Evolutionary conservation across 768 basidiomycete genomes (phyloP), one percentile per base, ranked within the genome.

Genomic region (Auricularia cornea): DNA sequence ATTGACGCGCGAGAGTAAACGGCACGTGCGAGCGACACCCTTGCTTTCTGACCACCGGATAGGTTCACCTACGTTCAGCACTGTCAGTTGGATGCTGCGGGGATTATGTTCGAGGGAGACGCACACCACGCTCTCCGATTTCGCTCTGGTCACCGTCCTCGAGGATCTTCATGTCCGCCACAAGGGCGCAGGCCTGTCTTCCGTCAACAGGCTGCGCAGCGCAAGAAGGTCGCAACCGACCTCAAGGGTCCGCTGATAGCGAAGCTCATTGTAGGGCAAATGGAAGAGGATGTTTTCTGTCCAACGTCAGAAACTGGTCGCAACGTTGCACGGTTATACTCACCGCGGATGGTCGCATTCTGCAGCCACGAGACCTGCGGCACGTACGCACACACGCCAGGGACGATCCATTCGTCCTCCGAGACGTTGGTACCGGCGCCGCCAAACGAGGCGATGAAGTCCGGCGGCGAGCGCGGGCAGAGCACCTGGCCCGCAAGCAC

Each of bases 1-100:
- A 88, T 76, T 0, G 88, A 89, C 2, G 93, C 92, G 5, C 93
- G 82, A 64, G 91, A 93, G 74, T 97, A 95, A 28, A 97, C 87
- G 8, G 94, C 93, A 48, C 94, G 87, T 30, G 92, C 89, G 23
- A 90, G 76, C 0, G 85, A 87, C 23, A 90, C 87, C 69, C 83
- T 70, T 5, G 80, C 81, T 63, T 81, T 81, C 68, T 84, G 83
- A 11, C 83, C 83, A 57, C 70, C 83, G 31, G 72, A 74, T 3
- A 80, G 74, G 59, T 75, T 75, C 16, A 78, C 71, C 44, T 72
- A 59, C 6, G 5, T n/a, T 30, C 6, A 61, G 51, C 20, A 69
- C 86, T 85, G 82, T 84, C 84, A 73, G 87, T 85, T 1, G 84
- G 79, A 26, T 86, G 79, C 6, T 85, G 56, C 84, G 85, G 60